These are phyloP conservation scores for Quercus dentata DNA, from an alignment of 306 rosid genomes.

Conservation along the genomic window DNA sequence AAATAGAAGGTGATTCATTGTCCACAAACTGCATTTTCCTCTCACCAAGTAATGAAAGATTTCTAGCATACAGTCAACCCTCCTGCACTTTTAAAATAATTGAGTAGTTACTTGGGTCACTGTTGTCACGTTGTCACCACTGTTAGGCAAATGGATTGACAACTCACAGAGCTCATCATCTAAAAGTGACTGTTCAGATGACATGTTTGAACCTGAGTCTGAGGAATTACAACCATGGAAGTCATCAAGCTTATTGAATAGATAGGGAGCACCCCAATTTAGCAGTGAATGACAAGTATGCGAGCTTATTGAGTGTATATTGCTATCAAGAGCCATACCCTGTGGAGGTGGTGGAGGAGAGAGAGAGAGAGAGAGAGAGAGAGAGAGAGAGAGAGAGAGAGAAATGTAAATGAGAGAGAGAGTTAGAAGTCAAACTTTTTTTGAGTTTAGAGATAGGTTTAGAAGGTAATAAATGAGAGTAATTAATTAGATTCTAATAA, in stretches of 20 bases:
- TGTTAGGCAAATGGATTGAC: conserved; percentile 34
- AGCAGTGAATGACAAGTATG: conserved; percentile 45
- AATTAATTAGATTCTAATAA: no score
- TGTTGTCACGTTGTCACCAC: conserved; percentile 21
- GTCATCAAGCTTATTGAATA: conserved; percentile 52
- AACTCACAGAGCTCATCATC: conserved; percentile 47
- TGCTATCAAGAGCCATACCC: conserved; percentile 43
- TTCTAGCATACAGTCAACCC: conserved; percentile 39
- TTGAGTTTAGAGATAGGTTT: no score
- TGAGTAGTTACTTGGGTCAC: conserved; percentile 25
- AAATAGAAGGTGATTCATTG: conserved; percentile 31
- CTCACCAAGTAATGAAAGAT: conserved; percentile 43
- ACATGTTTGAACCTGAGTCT: conserved; percentile 21
- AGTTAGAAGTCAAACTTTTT: no score
- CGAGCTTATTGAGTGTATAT: conserved; percentile 34
- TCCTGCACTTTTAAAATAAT: conserved; percentile 42
- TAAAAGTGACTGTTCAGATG: conserved; percentile 30
- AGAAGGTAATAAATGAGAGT: no score
- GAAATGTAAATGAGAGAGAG: no score
- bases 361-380: no score
- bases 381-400: no score
- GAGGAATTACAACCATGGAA: conserved; percentile 33
- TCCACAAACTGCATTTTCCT: conserved; percentile 26
- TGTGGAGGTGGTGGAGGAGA: neutral
- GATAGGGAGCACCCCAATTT: conserved; percentile 57